phyloP scores from a whole-genome alignment of 805 yeast species.

The Pichia insulana region DNA sequence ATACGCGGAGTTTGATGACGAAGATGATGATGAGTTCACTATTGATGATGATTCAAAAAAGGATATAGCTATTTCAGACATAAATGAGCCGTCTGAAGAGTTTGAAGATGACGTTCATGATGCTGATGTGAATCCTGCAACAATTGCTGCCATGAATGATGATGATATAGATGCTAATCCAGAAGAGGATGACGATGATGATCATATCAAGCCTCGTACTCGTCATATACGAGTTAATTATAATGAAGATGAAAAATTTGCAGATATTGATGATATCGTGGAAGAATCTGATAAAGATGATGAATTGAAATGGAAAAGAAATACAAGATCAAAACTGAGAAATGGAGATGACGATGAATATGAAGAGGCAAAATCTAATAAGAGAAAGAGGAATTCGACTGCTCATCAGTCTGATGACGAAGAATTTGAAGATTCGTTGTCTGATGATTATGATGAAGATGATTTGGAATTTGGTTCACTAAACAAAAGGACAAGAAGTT shows the following conservation, averaged over 20 bases:
- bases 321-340: conserved; percentile 8
- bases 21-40: conserved; percentile 13
- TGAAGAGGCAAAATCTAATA: conserved; percentile 13
- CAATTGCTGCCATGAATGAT: not conserved
- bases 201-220: conserved; percentile 19
- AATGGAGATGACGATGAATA: conserved; percentile 21
- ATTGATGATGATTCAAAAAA: conserved; percentile 7
- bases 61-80: not conserved
- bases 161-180: conserved; percentile 8
- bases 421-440: conserved; percentile 3
- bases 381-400: not conserved
- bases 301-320: conserved; percentile 10
- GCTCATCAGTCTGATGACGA: conserved; percentile 7
- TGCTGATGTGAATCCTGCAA: conserved; percentile 1
- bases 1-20: conserved; percentile 4
- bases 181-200: conserved; percentile 19
- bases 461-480: conserved; percentile 1
- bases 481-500: conserved; percentile 7
- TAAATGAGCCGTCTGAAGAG: conserved; percentile 17
- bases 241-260: conserved; percentile 25
- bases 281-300: conserved; percentile 23
- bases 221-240: conserved; percentile 25
- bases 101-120: conserved; percentile 16
- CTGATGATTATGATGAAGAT: conserved; percentile 1
- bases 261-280: conserved; percentile 19